phyloP scores from a whole-genome alignment of 805 yeast species.

The Pichia exigua region DNA sequence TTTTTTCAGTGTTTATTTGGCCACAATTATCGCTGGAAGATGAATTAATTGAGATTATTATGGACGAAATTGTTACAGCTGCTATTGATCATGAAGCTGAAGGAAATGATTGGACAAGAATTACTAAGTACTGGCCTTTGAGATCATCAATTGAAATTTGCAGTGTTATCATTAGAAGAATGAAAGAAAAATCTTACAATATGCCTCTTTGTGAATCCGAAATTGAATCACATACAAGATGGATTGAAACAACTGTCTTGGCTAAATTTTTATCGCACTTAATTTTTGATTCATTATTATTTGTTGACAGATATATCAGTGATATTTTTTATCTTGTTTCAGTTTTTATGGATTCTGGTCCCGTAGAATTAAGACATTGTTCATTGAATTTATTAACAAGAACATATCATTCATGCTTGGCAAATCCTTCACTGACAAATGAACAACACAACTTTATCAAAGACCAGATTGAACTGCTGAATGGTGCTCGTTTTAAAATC shows the following conservation, averaged over 20 bases:
- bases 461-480: constrained; percentile 37
- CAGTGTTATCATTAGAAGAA: constrained; percentile 50
- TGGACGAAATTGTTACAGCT: constrained; percentile 68
- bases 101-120: constrained; percentile 57
- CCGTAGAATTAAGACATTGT: constrained; percentile 49
- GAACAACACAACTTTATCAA: constrained; percentile 35
- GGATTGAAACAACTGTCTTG: constrained; percentile 67
- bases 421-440: constrained; percentile 43
- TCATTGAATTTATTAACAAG: constrained; percentile 58
- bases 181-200: constrained; percentile 46
- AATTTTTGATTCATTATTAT: constrained; percentile 60
- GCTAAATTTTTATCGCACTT: constrained; percentile 55
- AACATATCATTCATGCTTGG: constrained; percentile 59
- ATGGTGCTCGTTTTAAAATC: constrained; percentile 60
- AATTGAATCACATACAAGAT: constrained; percentile 43
- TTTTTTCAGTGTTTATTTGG: constrained; percentile 61
- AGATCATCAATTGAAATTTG: constrained; percentile 69
- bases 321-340: constrained; percentile 66
- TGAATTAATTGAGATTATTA: constrained; percentile 44
- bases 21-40: constrained; percentile 54
- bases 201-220: constrained; percentile 39
- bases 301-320: constrained; percentile 58
- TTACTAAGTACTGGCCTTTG: constrained; percentile 52
- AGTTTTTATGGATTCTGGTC: constrained; percentile 45
- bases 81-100: constrained; percentile 75